phyloP scores from a whole-genome alignment of 2,329 filamentous ascomycete genomes.

The Aspergillus fischeri region DNA sequence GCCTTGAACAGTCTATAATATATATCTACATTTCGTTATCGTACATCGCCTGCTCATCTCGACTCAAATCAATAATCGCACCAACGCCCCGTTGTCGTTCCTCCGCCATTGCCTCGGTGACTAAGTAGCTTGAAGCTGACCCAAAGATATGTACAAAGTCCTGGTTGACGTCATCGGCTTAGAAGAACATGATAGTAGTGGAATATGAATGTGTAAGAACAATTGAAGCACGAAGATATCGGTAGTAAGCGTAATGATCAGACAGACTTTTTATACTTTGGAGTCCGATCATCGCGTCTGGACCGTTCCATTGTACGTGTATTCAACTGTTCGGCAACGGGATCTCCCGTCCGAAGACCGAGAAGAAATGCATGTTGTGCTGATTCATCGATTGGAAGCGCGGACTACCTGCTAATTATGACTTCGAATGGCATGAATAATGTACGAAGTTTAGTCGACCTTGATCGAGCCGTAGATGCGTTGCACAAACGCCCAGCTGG shows the following conservation, averaged over 20 bases:
- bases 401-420: neutral
- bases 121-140: neutral
- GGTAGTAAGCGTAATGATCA: too few relatives aligned
- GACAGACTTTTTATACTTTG: too few relatives aligned
- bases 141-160: neutral
- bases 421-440: neutral
- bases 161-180: too few relatives aligned
- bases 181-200: too few relatives aligned
- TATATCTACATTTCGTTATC: neutral
- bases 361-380: neutral
- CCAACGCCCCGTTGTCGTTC: neutral
- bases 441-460: slow-evolving; percentile 64
- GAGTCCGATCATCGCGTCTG: too few relatives aligned
- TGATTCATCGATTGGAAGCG: neutral
- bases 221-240: too few relatives aligned
- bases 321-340: too few relatives aligned
- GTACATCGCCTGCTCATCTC: neutral
- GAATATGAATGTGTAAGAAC: too few relatives aligned
- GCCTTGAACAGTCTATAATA: neutral
- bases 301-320: too few relatives aligned
- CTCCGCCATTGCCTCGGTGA: neutral
- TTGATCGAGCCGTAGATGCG: slow-evolving; percentile 98
- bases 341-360: neutral
- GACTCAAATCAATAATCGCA: neutral
- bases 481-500: slow-evolving; percentile 89